Base-by-base conservation (phyloP, 805 yeast species). In the Kazachstania psychrophila region DNA sequence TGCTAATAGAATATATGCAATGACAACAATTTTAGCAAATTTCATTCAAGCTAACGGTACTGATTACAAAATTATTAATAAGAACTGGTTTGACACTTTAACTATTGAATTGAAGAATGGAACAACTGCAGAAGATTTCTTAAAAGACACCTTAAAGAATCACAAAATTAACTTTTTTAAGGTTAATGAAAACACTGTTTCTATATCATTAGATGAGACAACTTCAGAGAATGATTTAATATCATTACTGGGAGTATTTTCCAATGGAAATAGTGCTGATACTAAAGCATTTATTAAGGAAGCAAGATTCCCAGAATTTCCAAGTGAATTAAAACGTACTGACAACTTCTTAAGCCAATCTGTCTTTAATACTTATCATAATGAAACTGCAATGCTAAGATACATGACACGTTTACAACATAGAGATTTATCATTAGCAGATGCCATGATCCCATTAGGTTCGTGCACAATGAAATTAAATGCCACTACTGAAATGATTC, bases 381-480 rank as follows among this genome's bases (percentile, higher is more conserved):
- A 95, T 6, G 98, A 92, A 65, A 92, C 98, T 22, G 79, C 95
- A 35, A 81, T 92, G 82, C 70, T 92, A 48, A 76, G 98, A 58
- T 92, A 92, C 64, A 65, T 92, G 50, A 92, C 86, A 55, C 71
- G 73, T 41, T 68, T 92, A 37, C 97, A 92, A 64, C 62, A 74
- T 41, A 86, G 83, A 63, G 98, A 92, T 65, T 68, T 92, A 42
- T 89, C 97, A 0, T 69, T 92, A 41, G 96, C 97, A 9, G 82
- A 87, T 54, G 83, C 96, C 5, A 92, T 92, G 98, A 92, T 92
- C 44, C 94, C 98, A 16, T 71, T 92, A 44, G 98, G 98, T 18
- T 85, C 96, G 6, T 92, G 98, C 68, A 92, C 98, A 14, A 92
- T 92, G 98, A 92, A 92, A 61, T 72, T 92, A 54, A 92, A 92